Evolutionary conservation across 2,329 filamentous ascomycete species (phyloP).

Genomic region (Clonostachys solani): DNA sequence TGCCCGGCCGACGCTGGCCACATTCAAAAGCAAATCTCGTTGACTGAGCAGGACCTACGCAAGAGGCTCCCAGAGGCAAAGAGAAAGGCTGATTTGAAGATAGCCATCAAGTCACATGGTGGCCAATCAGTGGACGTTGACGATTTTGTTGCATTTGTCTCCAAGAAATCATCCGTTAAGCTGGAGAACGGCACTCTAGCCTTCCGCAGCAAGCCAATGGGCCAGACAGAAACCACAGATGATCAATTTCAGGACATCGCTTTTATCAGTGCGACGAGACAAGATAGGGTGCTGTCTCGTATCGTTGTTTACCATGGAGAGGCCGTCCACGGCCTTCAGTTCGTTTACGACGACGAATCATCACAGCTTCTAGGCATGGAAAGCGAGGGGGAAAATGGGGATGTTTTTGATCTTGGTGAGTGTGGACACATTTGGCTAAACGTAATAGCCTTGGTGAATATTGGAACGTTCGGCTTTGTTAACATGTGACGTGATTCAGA

Average conservation of each 20-base stretch:
- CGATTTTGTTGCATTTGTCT: conserved; percentile 68
- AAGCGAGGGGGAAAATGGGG: conserved; percentile 64
- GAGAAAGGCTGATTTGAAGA: conserved; percentile 64
- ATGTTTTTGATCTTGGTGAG: conserved; percentile 75
- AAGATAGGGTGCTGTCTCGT: conserved; percentile 69
- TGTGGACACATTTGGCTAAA: conserved; percentile 4
- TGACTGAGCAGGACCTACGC: conserved; percentile 74
- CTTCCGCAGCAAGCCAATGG: conserved; percentile 58
- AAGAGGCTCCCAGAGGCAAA: conserved; percentile 67
- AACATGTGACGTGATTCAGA: conserved; percentile 47
- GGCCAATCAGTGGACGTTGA: conserved; percentile 71
- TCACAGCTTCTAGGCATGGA: conserved; percentile 83
- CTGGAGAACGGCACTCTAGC: conserved; percentile 66
- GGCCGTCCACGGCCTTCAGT: conserved; percentile 83
- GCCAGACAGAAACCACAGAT: conserved; percentile 66
- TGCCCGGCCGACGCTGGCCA: conserved; percentile 53
- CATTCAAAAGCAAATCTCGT: conserved; percentile 51
- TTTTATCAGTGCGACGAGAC: conserved; percentile 63
- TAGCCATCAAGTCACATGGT: conserved; percentile 73
- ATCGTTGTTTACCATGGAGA: conserved; percentile 74
- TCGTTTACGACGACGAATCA: conserved; percentile 83
- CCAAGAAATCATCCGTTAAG: conserved; percentile 70
- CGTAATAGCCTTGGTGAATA: not conserved
- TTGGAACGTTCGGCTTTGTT: no score
- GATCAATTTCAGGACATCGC: conserved; percentile 69